Evolutionary conservation across 768 basidiomycete species (phyloP), one percentile per base, ranked within the genome.

Genomic region (Holtermanniella nyarrowii): DNA sequence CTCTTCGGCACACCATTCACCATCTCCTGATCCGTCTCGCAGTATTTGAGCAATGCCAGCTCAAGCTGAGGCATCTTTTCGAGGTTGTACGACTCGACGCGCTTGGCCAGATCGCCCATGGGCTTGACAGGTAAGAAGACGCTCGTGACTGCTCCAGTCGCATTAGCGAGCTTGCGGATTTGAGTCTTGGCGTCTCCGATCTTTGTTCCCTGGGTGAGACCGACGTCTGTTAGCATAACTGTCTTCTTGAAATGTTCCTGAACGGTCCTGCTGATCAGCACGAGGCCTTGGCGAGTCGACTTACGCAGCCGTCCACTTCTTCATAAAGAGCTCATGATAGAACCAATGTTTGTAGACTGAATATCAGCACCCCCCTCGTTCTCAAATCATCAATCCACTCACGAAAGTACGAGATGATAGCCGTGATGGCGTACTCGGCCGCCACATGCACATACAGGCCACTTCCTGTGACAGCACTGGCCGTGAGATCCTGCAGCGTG

Each of bases 371-470:
- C 31, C 7, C 7, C 31, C 16, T 7, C 31, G 7, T 37, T 7
- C 31, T 16, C 7, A 16, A n/a, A n/a, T n/a, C n/a, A 37, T 16
- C 16, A 47, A 26, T 21, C 22, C 31, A 56, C 62, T 53, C 42
- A 63, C 65, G 60, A 26, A 62, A 65, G 0, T 58, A 44, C 3
- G 54, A 45, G 1, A 60, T 56, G 21, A 65, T 25, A 23, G 51
- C 21, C 46, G 84, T 86, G 72, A 93, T 81, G 54, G 84, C 62
- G 69, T 95, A 95, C n/a, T 85, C 82, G 53, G 82, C 78, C 5
- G 76, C 82, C 59, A 96, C 85, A 70, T 96, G 93, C 1, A 81
- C 85, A 70, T 84, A 88, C 49, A 91, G 79, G 55, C 77, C 74
- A 61, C 79, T 74, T 12, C 85, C 85, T 27, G 71, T 62, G 27